These are phyloP conservation scores for Tetradesmus lagerheimii DNA, from an alignment of 139 green algal species.

Conservation along the genomic window DNA sequence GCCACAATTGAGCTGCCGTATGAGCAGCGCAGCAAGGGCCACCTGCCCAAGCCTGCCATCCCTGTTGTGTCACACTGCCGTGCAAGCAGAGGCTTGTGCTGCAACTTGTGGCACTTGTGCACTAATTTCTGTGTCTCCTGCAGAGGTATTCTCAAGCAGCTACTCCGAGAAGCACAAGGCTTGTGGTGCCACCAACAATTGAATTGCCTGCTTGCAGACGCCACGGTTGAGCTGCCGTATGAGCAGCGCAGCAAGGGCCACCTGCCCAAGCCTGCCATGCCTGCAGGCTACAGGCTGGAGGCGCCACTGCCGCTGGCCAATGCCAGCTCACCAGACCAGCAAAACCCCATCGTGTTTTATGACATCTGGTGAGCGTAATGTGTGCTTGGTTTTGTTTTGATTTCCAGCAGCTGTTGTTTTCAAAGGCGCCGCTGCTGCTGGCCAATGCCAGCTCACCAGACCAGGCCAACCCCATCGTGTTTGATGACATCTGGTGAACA, in stretches of 20 bases:
- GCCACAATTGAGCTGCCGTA: slow-evolving; percentile 9
- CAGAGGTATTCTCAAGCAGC: too few species aligned
- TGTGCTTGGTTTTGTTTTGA: too few species aligned
- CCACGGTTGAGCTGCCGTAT: neutral
- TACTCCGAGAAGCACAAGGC: too few species aligned
- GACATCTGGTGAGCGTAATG: slow-evolving; percentile 39
- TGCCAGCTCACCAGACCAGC: neutral
- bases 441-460: neutral
- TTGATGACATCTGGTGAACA: slow-evolving; percentile 43
- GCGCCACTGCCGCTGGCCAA: neutral
- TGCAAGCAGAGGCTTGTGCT: too few species aligned
- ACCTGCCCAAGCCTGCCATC: slow-evolving; percentile 2
- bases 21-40: neutral
- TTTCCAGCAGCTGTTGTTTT: too few species aligned
- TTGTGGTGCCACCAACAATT: too few species aligned
- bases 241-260: neutral
- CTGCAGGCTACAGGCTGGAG: neutral
- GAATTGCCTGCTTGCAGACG: too few species aligned
- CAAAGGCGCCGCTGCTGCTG: neutral
- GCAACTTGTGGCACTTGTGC: too few species aligned
- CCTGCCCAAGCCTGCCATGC: slow-evolving; percentile 3
- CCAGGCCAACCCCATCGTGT: slow-evolving; percentile 38
- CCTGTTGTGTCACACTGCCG: neutral
- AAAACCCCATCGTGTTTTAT: slow-evolving; percentile 34
- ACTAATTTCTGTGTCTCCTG: too few species aligned